Evolutionary conservation across 192 early-diverging fungal genomes (phyloP), one percentile per base, ranked within the genome.

Genomic region (Backusella westeae): DNA sequence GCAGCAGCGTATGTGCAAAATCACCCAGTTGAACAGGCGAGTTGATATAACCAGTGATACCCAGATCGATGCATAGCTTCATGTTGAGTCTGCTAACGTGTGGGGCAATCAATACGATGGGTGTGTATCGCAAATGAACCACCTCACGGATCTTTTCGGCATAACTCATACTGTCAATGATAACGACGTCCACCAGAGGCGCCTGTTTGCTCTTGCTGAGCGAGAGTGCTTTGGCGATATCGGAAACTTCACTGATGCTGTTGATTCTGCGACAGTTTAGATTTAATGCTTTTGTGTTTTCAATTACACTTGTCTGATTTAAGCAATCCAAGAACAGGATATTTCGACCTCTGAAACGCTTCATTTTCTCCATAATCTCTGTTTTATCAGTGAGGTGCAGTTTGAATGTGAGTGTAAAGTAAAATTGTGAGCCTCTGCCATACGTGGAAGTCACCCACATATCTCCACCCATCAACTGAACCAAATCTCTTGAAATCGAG

Each of bases 401-500:
- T 36, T 80, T 87, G 39, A 92, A 81, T 49, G 87, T 85, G 53
- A 90, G 80, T 2, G 92, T 94, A 71, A 96, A 94, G 80, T 85
- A 91, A 84, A 96, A 96, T 72, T 88, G 88, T 0, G 93, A 93
- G 34, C 94, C 93, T 39, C 85, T 80, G n/a, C 91, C 92, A 70
- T 87, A 89, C 32, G 86, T 85, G 74, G 89, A 90, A 78, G 92
- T 89, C 9, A 95, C 93, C 86, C 93, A 91, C 66, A 96, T 90
- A 73, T 89, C 81, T 32, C 95, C 95, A 56, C 93, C 93, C 83
- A 94, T 90, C 56, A 95, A 80, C 53, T 90, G 87, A 46, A 91
- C 90, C 7, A 97, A 83, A 39, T 91, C 89, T 81, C 90, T 91
- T 10, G 90, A 94, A 59, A 97, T 97, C 38, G 91, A 93, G 35